phyloP scores from a whole-genome alignment of 2,329 filamentous ascomycete species.

The Rutstroemia sp. region DNA sequence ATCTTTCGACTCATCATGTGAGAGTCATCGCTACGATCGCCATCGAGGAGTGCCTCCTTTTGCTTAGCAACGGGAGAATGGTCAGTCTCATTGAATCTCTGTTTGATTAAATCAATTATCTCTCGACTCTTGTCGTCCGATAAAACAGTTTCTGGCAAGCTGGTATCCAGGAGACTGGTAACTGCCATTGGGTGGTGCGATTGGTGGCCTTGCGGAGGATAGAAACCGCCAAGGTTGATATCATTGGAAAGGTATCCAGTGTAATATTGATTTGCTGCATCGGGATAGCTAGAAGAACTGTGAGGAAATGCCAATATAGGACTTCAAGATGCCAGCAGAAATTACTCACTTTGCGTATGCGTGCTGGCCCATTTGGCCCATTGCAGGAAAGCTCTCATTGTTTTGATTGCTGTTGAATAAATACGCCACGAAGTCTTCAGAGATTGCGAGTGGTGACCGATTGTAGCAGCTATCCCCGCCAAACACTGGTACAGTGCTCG shows the following conservation, averaged over 20 bases:
- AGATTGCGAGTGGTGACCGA: constrained; percentile 79
- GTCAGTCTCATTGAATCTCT: constrained; percentile 74
- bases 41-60: constrained; percentile 67
- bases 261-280: constrained; percentile 43
- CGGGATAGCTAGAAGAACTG: constrained; percentile 40
- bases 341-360: constrained; percentile 42
- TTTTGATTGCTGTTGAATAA: constrained; percentile 62
- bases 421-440: constrained; percentile 81
- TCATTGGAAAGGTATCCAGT: constrained; percentile 42
- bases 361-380: constrained; percentile 44
- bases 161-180: constrained; percentile 74
- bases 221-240: constrained; percentile 47
- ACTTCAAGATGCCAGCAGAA: background rate
- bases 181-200: constrained; percentile 83
- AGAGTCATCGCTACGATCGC: constrained; percentile 58
- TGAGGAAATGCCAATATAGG: background rate
- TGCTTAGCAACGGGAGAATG: constrained; percentile 66
- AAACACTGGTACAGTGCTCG: constrained; percentile 76
- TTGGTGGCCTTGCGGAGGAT: constrained; percentile 38
- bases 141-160: constrained; percentile 69
- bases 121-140: constrained; percentile 84
- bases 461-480: constrained; percentile 68
- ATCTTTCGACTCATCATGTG: constrained; percentile 77
- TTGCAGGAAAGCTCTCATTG: constrained; percentile 43
- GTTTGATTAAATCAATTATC: constrained; percentile 72